Base-by-base conservation (phyloP, 148 eudicot species). In the Rhododendron griersonianum region DNA sequence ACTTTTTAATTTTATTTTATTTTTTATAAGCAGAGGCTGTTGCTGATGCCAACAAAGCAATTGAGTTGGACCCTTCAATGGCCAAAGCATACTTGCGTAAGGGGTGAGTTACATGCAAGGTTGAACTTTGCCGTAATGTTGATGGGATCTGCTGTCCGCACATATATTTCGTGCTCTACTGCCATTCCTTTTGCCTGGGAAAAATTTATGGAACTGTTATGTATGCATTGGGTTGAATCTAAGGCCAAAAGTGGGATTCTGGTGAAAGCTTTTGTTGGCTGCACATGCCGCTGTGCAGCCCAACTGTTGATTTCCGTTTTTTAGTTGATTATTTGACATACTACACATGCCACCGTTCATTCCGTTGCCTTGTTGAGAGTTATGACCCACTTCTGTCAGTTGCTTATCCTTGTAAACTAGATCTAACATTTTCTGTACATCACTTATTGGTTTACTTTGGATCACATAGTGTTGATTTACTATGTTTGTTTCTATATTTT, bases 81-180 rank as follows among this genome's bases (percentile, higher is more conserved):
- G 91, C 96, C 14, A 96, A 96, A 89, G 98, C 98, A 63, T 96
- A 94, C 85, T 86, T 93, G 33, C 95, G 98, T 9, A 96, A 96
- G 89, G 98, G 95, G 98, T 96, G 86, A 88, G 93, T 89, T n/a
- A 67, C 33, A 65, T 67, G 33, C 74, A 67, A 67, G 33, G 74
- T 67, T n/a, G 74, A 67, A 67, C 15, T 67, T 67, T 19, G n/a
- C 59, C 53, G 1, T 85, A 0, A 39, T 41, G 16, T 9, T 61
- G 74, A 61, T 67, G 74, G 74, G 33, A 25, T 25, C 74, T 67
- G 33, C 25, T 65, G 33, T 65, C 73, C 0, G 33, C 14, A 65
- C 65, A 57, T 57, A 57, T 57, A 15, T 59, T 59, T 19, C 2
- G n/a, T 19, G 25, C 65, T n/a, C 33, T 67, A 25, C 33, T 67